A percentile compares a stretch with the other conserved stretches of the same genome.
Evolutionary conservation across 1,139 yeast genomes (phyloP).

Genomic region (Yamadazyma mexicana): DNA sequence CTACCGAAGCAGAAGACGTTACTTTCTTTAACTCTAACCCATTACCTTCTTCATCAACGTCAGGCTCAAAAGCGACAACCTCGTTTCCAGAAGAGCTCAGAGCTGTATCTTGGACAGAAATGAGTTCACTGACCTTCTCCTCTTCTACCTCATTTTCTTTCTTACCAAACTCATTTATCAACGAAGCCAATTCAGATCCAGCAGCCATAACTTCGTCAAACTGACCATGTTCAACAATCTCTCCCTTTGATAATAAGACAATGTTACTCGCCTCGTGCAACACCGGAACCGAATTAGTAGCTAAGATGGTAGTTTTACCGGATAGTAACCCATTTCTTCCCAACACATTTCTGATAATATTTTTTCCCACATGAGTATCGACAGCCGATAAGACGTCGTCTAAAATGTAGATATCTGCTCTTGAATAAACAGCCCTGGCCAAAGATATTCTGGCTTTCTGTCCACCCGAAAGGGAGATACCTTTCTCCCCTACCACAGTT

Average conservation of each 20-base stretch:
- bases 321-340: conserved; percentile 31
- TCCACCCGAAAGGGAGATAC: conserved; percentile 48
- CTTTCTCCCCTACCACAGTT: conserved; percentile 46
- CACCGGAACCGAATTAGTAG: conserved; percentile 39
- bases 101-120: not conserved
- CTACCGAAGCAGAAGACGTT: conserved; percentile 13
- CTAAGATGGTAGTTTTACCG: conserved; percentile 34
- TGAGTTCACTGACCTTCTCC: conserved; percentile 8
- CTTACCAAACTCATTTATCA: conserved; percentile 27
- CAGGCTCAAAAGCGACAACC: conserved; percentile 24
- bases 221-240: conserved; percentile 34
- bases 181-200: conserved; percentile 22
- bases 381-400: conserved; percentile 45
- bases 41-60: no score
- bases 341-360: conserved; percentile 32
- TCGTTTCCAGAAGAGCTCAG: no score
- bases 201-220: conserved; percentile 23
- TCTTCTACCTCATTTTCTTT: conserved; percentile 16
- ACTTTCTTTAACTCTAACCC: conserved; percentile 10
- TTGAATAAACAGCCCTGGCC: conserved; percentile 43
- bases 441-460: conserved; percentile 43
- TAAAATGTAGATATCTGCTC: conserved; percentile 37
- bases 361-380: conserved; percentile 40
- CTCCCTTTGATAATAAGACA: conserved; percentile 26
- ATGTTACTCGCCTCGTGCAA: conserved; percentile 32